phyloP scores from a whole-genome alignment of 371 early-diverging fungal genomes.

The Mortierella sp. region DNA sequence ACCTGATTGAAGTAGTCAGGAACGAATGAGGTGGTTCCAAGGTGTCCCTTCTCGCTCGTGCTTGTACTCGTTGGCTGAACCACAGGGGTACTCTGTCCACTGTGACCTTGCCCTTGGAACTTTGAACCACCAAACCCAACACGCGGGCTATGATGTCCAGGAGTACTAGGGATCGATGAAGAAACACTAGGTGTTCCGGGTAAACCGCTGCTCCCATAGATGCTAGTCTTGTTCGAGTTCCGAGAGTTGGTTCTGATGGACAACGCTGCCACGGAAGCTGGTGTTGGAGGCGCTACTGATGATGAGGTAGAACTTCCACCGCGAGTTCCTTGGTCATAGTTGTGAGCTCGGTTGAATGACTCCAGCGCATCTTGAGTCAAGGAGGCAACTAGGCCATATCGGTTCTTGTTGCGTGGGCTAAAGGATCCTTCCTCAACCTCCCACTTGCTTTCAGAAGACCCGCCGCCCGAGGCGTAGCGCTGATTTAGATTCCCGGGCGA shows the following conservation, averaged over 20 bases:
- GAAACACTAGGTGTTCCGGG: slow-evolving; percentile 1
- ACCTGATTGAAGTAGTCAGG: slow-evolving; percentile 36
- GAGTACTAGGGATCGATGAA: slow-evolving; percentile 6
- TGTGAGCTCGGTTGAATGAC: slow-evolving; percentile 13
- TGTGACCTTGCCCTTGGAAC: slow-evolving; percentile 9
- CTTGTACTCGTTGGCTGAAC: neutral
- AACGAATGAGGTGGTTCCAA: neutral
- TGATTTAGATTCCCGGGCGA: slow-evolving; percentile 16
- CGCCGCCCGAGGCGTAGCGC: neutral
- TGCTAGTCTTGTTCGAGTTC: slow-evolving; percentile 18
- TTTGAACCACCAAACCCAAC: neutral
- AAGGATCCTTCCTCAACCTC: neutral
- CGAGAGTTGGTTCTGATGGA: slow-evolving; percentile 45
- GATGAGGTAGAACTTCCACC: slow-evolving; percentile 6
- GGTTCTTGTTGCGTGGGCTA: slow-evolving; percentile 12
- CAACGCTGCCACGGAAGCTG: slow-evolving; percentile 35
- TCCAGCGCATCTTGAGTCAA: slow-evolving; percentile 31
- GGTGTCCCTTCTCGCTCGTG: neutral
- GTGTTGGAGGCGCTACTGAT: slow-evolving; percentile 15
- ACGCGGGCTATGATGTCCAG: slow-evolving; percentile 21
- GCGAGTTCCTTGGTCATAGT: neutral
- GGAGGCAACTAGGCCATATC: slow-evolving; percentile 13
- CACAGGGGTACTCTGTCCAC: slow-evolving; percentile 9
- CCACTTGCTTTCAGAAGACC: neutral
- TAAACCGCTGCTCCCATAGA: neutral